phyloP scores from a whole-genome alignment of 1,284 basidiomycete species.

The Tremellales sp. region DNA sequence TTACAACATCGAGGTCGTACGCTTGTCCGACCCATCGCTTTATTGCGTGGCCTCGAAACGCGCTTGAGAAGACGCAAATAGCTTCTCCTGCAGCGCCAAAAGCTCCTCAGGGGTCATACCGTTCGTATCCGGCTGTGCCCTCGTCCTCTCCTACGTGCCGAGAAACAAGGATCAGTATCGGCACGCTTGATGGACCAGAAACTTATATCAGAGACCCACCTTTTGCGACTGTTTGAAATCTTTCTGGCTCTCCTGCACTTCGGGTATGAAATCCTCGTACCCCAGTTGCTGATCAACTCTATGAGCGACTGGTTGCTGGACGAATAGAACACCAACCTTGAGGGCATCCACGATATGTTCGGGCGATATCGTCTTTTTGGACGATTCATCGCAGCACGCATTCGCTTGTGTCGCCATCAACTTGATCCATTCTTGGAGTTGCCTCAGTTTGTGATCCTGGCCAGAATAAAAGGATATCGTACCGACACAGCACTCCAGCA shows the following conservation, averaged over 20 bases:
- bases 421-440: slow-evolving; percentile 86
- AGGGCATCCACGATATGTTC: slow-evolving; percentile 93
- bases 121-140: slow-evolving; percentile 81
- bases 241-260: slow-evolving; percentile 93
- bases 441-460: slow-evolving; percentile 4
- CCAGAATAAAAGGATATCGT: slow-evolving; percentile 34
- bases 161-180: background rate
- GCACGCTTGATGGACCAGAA: background rate
- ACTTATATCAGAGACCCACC: slow-evolving; percentile 13
- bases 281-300: slow-evolving; percentile 57
- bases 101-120: slow-evolving; percentile 91
- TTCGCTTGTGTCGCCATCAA: slow-evolving; percentile 96
- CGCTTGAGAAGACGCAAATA: slow-evolving; percentile 80
- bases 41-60: slow-evolving; percentile 50
- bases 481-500: slow-evolving; percentile 99
- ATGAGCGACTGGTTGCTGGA: background rate
- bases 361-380: slow-evolving; percentile 99
- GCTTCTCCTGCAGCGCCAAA: slow-evolving; percentile 75
- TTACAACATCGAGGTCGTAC: background rate
- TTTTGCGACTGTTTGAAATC: slow-evolving; percentile 49
- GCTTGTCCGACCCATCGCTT: background rate
- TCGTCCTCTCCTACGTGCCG: slow-evolving; percentile 53
- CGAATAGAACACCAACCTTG: slow-evolving; percentile 57
- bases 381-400: slow-evolving; percentile 94
- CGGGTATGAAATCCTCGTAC: slow-evolving; percentile 85